Conservation (phyloP, 1,139 yeast genomes). For the Yamadazyma aaseri region DNA sequence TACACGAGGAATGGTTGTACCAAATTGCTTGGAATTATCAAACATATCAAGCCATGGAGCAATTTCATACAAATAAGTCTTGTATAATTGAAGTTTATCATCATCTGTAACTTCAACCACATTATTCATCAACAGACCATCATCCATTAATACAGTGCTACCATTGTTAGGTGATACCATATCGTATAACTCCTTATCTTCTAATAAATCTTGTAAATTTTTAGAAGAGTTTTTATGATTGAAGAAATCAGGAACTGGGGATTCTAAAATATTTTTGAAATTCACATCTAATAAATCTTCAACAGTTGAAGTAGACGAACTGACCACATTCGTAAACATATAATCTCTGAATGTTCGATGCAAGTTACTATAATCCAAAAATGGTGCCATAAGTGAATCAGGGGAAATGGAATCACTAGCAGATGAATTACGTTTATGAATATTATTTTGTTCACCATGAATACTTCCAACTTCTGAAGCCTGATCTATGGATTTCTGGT, state of each 20-base stretch:
- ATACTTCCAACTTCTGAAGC: neutral
- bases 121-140: neutral
- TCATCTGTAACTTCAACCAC: constrained; percentile 5
- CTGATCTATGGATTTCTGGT: neutral
- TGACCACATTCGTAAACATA: constrained; percentile 28
- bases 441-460: neutral
- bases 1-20: constrained; percentile 21
- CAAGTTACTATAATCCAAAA: constrained; percentile 19
- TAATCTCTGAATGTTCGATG: constrained; percentile 28
- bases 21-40: constrained; percentile 28
- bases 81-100: constrained; percentile 22
- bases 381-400: constrained; percentile 16
- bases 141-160: neutral
- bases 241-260: constrained; percentile 13
- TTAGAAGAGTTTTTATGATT: constrained; percentile 9
- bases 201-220: constrained; percentile 14
- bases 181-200: constrained; percentile 8
- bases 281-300: constrained; percentile 11
- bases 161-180: constrained; percentile 2
- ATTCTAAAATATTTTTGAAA: constrained; percentile 15
- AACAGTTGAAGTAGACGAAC: constrained; percentile 6
- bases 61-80: constrained; percentile 27
- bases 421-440: neutral
- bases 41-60: constrained; percentile 38
- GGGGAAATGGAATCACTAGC: constrained; percentile 14